phyloP scores from a whole-genome alignment of 2,329 filamentous ascomycete species.

The Stagonosporopsis cucurbitacearum region DNA sequence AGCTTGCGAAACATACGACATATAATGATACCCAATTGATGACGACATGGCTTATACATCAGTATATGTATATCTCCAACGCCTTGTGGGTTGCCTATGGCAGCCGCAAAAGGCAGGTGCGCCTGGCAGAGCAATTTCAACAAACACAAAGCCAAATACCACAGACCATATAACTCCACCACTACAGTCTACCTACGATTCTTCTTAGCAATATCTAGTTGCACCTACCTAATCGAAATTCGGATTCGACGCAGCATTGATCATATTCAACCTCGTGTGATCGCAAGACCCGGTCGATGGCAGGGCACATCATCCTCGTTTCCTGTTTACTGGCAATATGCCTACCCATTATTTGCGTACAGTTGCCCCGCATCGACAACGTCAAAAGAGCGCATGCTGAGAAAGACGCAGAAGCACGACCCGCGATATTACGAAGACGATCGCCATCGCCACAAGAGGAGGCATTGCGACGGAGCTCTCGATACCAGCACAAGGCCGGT shows the following conservation, averaged over 20 bases:
- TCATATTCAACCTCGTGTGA: background rate
- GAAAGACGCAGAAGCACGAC: conserved; percentile 18
- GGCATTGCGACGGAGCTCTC: conserved; percentile 14
- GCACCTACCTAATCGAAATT: background rate
- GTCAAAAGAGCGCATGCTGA: conserved; percentile 18
- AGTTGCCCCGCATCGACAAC: conserved; percentile 24
- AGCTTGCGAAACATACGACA: background rate
- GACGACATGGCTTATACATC: background rate
- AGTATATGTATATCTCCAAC: background rate
- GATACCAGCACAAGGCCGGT: conserved; percentile 2
- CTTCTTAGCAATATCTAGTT: background rate
- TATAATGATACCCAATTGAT: conserved; percentile 5
- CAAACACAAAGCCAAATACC: background rate
- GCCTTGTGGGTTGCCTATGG: background rate
- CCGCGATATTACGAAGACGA: conserved; percentile 18
- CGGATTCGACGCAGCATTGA: background rate
- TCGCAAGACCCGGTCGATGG: background rate
- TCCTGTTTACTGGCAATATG: conserved; percentile 29
- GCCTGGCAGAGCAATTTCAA: background rate
- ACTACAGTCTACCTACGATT: background rate
- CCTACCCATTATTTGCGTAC: conserved; percentile 33
- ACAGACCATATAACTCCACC: background rate
- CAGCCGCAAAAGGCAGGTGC: conserved; percentile 1
- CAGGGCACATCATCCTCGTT: conserved; percentile 23
- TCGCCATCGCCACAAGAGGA: conserved; percentile 4